Base-by-base conservation (phyloP, 441 rosid genomes). In the Brassica balearica region DNA sequence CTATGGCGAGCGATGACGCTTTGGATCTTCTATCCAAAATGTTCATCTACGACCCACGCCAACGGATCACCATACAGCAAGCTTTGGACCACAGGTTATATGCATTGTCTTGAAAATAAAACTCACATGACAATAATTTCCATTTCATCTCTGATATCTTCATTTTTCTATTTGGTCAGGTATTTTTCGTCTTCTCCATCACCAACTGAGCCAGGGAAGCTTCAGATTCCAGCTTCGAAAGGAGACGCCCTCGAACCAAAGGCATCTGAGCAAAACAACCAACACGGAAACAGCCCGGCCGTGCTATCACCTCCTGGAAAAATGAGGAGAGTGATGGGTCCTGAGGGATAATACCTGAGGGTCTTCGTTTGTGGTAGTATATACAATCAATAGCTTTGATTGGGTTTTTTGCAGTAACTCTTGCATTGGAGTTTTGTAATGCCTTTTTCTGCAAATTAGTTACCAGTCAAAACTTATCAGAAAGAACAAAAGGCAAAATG, bases 31-130 rank as follows among this genome's bases (percentile, higher is more conserved):
- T 87, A 29, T 61, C 84, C 0, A 87, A 78, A 79, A 85, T 87
- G 88, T 87, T 87, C 79, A 70, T 72, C 3, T 87, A 87, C 56
- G 89, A 87, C 71, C 89, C 88, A 48, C 83, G 85, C 23, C 82
- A 73, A 67, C 84, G 89, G 58, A 85, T 85, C 71, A 81, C 89
- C 1, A 86, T 82, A 61, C 86, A 86, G 6, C 89, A 86, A 76
- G 88, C 88, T 65, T 77, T 86, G 48, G 88, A 85, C 17, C 89
- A 87, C 74, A 85, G 86, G 88, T 87, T 62, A 55, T 59, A 8
- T 58, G 14, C 8, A n/a, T 59, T 0, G 12, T 27, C 51, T 27
- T 67, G 3, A 2, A 27, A 60, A 23, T 1, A 23, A 43, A 56
- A 75, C 75, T 64, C 27, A 32, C 4, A 2, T n/a, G 20, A 4